Percentiles rank a stretch among this genome's conserved stretches.
Conservation (phyloP, 177 flowering plant species). For the Vitis hybrid region DNA sequence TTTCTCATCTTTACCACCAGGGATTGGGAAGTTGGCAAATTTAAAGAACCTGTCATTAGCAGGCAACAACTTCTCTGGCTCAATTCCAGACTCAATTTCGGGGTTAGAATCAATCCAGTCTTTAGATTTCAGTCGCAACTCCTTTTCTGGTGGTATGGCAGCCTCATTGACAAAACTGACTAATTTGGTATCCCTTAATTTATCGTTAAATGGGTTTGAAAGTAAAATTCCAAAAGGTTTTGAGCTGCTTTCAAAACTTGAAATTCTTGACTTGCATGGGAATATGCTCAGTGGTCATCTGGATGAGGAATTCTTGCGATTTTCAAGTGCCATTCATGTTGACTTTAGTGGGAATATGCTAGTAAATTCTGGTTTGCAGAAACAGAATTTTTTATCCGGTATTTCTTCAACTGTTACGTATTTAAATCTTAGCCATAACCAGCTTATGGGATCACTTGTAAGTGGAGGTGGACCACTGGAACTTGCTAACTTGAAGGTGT, state of each 20-base stretch:
- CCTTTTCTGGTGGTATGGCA: constrained; percentile 74
- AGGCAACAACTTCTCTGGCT: constrained; percentile 88
- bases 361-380: constrained; percentile 38
- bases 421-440: constrained; percentile 80
- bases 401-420: constrained; percentile 63
- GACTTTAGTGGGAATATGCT: constrained; percentile 86
- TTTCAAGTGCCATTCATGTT: constrained; percentile 61
- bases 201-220: constrained; percentile 69
- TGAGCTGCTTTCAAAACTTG: constrained; percentile 50
- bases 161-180: constrained; percentile 49
- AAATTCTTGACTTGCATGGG: constrained; percentile 80
- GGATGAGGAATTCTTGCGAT: constrained; percentile 58
- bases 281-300: constrained; percentile 69
- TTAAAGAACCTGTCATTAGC: constrained; percentile 73
- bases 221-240: constrained; percentile 70
- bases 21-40: constrained; percentile 55
- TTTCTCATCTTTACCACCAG: constrained; percentile 57
- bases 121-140: constrained; percentile 79
- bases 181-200: constrained; percentile 59
- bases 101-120: constrained; percentile 63
- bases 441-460: constrained; percentile 70
- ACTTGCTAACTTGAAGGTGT: constrained; percentile 68
- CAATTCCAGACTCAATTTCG: constrained; percentile 64
- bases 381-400: constrained; percentile 52
- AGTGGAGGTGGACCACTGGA: constrained; percentile 47